Percentiles rank a stretch among this genome's conserved stretches.
phyloP scores from a whole-genome alignment of 179 eudicot genomes.

The Corrigiola litoralis region DNA sequence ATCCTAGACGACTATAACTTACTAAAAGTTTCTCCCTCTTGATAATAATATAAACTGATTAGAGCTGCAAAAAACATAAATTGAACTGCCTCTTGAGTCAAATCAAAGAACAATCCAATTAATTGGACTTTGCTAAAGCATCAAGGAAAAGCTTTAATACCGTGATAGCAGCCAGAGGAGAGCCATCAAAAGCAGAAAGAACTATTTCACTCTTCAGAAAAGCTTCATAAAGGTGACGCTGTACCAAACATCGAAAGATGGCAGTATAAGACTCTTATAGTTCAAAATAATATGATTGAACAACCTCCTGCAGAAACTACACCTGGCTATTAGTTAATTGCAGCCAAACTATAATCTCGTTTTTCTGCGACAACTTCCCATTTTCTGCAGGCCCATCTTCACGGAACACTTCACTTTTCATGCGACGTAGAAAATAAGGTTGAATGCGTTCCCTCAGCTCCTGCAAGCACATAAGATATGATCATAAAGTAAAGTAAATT shows the following conservation, averaged over 20 bases:
- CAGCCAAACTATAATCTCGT: conserved; percentile 93
- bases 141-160: conserved; percentile 31
- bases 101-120: no score
- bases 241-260: conserved; percentile 10
- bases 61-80: no score
- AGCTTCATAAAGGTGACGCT: conserved; percentile 94
- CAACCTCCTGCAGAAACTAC: background rate
- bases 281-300: background rate
- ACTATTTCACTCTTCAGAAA: conserved; percentile 93
- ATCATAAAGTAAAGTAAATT: background rate
- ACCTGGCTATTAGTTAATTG: conserved; percentile 83
- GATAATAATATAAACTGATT: no score
- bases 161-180: conserved; percentile 98
- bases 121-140: no score
- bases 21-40: background rate
- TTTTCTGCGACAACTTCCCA: conserved; percentile 71
- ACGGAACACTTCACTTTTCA: conserved; percentile 82
- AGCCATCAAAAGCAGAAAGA: conserved; percentile 95
- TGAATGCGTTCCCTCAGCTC: conserved; percentile 84
- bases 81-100: background rate
- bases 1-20: no score
- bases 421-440: conserved; percentile 89
- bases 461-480: conserved; percentile 30
- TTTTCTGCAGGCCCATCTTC: conserved; percentile 40
- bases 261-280: background rate